phyloP scores from a whole-genome alignment of 148 eudicot species.

The Tetragonia tetragonoides region DNA sequence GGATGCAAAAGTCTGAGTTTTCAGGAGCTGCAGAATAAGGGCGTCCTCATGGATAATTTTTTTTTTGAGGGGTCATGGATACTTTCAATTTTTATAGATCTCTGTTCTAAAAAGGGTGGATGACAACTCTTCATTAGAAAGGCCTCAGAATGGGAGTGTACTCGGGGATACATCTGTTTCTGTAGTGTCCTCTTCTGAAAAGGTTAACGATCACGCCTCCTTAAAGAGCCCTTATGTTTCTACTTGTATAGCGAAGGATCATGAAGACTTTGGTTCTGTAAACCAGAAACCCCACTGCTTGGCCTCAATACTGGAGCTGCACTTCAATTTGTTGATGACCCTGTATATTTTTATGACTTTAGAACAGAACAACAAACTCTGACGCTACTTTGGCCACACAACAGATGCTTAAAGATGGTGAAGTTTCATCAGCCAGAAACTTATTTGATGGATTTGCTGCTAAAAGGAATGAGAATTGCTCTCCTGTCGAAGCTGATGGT shows the following conservation, averaged over 20 bases:
- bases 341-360: conserved; percentile 26
- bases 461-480: conserved; percentile 3
- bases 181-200: conserved; percentile 13
- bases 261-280: conserved; percentile 14
- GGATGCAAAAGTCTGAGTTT: conserved; percentile 27
- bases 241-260: conserved; percentile 17
- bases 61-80: too few relatives aligned
- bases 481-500: background rate
- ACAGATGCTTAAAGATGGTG: conserved; percentile 20
- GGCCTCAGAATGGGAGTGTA: conserved; percentile 23
- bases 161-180: conserved; percentile 6
- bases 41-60: conserved; percentile 8
- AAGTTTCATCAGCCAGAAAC: conserved; percentile 22
- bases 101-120: conserved; percentile 12
- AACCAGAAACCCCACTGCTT: conserved; percentile 21
- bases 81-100: background rate
- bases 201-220: conserved; percentile 19
- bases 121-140: conserved; percentile 28
- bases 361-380: conserved; percentile 22
- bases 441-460: conserved; percentile 7
- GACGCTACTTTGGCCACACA: conserved; percentile 23
- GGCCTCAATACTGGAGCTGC: conserved; percentile 26
- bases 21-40: conserved; percentile 31
- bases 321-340: conserved; percentile 26
- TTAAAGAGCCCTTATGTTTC: conserved; percentile 28